A percentile compares a stretch with the other conserved stretches of the same genome.
Evolutionary conservation across 192 early-diverging fungal genomes (phyloP).

Genomic region (Phlyctochytrium planicorne): DNA sequence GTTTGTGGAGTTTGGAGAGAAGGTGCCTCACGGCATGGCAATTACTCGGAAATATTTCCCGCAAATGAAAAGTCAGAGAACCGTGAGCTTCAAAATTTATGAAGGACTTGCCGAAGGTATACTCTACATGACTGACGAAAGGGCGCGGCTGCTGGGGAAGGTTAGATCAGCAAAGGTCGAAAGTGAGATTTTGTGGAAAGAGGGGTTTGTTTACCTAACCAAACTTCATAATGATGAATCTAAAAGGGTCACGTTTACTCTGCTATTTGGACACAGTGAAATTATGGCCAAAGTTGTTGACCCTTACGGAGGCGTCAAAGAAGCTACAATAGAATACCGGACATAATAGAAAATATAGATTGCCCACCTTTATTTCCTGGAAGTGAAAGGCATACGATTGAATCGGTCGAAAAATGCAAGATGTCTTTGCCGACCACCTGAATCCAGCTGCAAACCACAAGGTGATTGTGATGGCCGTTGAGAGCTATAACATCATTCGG

Average conservation of each 20-base stretch:
- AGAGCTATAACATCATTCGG: not conserved
- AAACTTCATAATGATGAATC: too few species aligned
- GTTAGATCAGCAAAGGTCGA: slow-evolving; percentile 1
- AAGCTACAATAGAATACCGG: not conserved
- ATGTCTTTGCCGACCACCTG: too few species aligned
- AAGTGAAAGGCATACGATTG: too few species aligned
- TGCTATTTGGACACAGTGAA: slow-evolving; percentile 7
- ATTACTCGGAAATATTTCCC: not conserved
- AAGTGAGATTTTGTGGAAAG: too few species aligned
- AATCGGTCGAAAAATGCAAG: too few species aligned
- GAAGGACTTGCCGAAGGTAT: not conserved
- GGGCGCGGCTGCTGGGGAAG: too few species aligned
- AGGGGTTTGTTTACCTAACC: not conserved
- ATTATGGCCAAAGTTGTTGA: not conserved
- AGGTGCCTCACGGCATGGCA: not conserved
- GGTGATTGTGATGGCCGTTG: slow-evolving; percentile 8
- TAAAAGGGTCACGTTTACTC: not conserved
- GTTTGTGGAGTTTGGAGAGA: not conserved
- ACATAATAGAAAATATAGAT: too few species aligned
- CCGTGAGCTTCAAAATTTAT: not conserved
- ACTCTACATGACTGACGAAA: not conserved
- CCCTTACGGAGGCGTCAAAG: not conserved
- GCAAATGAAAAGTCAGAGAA: not conserved
- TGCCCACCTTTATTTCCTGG: too few species aligned
- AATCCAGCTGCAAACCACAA: slow-evolving; percentile 14